A percentile compares a stretch with the other conserved stretches of the same genome.
Conservation (phyloP, 768 basidiomycete genomes). For the Kwoniella heveanensis region DNA sequence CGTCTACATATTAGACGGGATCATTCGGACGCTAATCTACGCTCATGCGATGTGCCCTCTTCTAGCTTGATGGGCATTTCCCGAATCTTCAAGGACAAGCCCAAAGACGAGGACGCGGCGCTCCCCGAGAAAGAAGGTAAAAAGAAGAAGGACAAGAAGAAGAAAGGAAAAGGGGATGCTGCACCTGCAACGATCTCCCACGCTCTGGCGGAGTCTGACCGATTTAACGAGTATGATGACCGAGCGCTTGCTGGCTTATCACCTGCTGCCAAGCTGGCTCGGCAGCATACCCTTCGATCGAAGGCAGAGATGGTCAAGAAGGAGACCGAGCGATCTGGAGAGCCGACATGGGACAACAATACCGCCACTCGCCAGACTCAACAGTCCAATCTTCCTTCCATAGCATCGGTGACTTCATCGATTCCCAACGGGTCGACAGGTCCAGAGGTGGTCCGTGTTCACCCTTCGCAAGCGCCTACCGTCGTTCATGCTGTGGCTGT, state of each 20-base stretch:
- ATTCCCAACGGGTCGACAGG: slow-evolving; percentile 7
- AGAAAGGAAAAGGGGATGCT: slow-evolving; percentile 60
- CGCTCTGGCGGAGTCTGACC: slow-evolving; percentile 81
- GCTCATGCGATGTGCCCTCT: background rate
- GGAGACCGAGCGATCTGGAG: slow-evolving; percentile 51
- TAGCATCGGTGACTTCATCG: slow-evolving; percentile 15
- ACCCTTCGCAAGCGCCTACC: slow-evolving; percentile 63
- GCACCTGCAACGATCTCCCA: slow-evolving; percentile 74
- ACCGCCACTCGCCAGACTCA: slow-evolving; percentile 57
- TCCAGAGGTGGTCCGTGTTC: slow-evolving; percentile 49
- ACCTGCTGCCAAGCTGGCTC: slow-evolving; percentile 83
- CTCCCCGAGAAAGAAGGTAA: slow-evolving; percentile 57
- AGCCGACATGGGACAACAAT: slow-evolving; percentile 74
- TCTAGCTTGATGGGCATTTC: slow-evolving; percentile 82
- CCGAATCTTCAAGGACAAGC: slow-evolving; percentile 87
- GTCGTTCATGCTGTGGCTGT: slow-evolving; percentile 45
- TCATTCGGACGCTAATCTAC: slow-evolving; percentile 3
- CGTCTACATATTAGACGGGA: background rate
- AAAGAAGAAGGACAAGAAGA: slow-evolving; percentile 57
- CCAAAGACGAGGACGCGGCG: slow-evolving; percentile 62
- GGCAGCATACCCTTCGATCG: slow-evolving; percentile 81
- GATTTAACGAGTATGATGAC: slow-evolving; percentile 58
- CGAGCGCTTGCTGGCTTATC: slow-evolving; percentile 72
- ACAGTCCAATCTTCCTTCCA: slow-evolving; percentile 15
- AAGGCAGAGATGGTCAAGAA: slow-evolving; percentile 69